Percentiles rank a stretch among this genome's conserved stretches.
These are phyloP conservation scores for Aspergillus sp. DNA, from an alignment of 2,329 filamentous ascomycete genomes.

Conservation along the genomic window DNA sequence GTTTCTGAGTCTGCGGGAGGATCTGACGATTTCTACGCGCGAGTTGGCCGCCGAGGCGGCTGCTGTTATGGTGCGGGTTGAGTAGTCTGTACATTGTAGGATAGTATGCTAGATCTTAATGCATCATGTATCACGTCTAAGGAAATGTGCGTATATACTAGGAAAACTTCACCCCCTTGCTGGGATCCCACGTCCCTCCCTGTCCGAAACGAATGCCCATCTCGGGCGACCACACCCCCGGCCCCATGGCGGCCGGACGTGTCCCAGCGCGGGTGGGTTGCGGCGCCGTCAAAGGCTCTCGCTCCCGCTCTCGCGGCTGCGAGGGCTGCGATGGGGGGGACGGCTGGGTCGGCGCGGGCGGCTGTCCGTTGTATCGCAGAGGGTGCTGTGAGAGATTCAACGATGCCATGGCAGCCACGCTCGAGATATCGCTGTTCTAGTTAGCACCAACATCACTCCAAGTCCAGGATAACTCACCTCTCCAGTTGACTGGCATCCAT, in stretches of 20 bases:
- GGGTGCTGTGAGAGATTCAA: conserved; percentile 48
- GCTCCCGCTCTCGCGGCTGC: conserved; percentile 34
- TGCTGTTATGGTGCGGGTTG: conserved; percentile 20
- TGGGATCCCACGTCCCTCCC: conserved; percentile 59
- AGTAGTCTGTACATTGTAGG: neutral
- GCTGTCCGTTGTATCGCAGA: conserved; percentile 21
- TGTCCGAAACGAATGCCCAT: conserved; percentile 75
- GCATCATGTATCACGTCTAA: conserved; percentile 1
- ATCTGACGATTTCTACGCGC: conserved; percentile 16
- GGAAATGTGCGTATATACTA: conserved; percentile 16
- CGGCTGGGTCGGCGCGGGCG: conserved; percentile 13
- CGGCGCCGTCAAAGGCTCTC: conserved; percentile 46
- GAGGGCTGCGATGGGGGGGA: conserved; percentile 8
- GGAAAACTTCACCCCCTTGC: conserved; percentile 57
- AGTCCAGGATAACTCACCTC: conserved; percentile 49
- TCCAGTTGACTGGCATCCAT: conserved; percentile 79
- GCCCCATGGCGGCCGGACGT: conserved; percentile 36
- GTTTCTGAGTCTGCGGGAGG: conserved; percentile 17
- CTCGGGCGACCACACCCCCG: conserved; percentile 73
- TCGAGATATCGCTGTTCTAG: conserved; percentile 53
- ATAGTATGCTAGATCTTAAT: neutral
- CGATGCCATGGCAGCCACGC: conserved; percentile 55
- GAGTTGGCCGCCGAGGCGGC: conserved; percentile 20
- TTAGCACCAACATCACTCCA: conserved; percentile 4
- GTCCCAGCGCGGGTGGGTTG: conserved; percentile 41